Evolutionary conservation across 2,329 filamentous ascomycete genomes (phyloP), one percentile per base, ranked within the genome.

Genomic region (Calonectria leucothoes): DNA sequence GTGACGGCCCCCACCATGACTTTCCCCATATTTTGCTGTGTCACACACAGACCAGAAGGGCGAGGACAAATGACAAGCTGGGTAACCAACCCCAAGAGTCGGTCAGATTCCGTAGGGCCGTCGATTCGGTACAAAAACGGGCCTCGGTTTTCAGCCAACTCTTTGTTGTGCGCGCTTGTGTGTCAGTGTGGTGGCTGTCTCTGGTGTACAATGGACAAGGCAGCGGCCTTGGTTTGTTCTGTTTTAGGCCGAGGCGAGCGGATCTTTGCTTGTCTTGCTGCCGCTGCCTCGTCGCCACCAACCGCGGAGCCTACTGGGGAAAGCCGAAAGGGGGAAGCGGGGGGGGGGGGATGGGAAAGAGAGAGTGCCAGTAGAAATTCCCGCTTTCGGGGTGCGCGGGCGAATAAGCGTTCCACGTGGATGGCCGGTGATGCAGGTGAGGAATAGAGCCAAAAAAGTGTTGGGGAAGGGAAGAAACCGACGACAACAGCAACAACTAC

Each of bases 321-420:
- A 59, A n/a, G 29, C 37, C 37, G 23, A 48, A 64, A 31, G 7
- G 25, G 35, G 25, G 20, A 64, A 23, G 37, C 23, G 14, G 35
- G 20, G n/a, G 25, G 23, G 7, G 10, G 4, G 23, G 29, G 31
- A 25, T 17, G 29, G 23, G 20, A 12, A 17, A 6, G 27, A 14
- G 3, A 39, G 57, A 39, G n/a, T 33, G 33, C 33, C 23, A 63
- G 20, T 12, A 23, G 42, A 49, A 65, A 64, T 64, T 42, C 59
- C 59, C 35, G 37, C 59, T 63, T 64, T 64, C 55, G 31, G 55
- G 55, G 31, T 37, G 59, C 29, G 66, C 65, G 66, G 59, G 11
- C 76, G 72, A 80, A 80, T 79, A 65, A 73, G 65, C 48, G 66
- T 72, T 61, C 64, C 51, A 74, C 70, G 73, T 71, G 71, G 70